Base-by-base conservation (phyloP, 2,329 filamentous ascomycete species). In the Paraphoma sp. region DNA sequence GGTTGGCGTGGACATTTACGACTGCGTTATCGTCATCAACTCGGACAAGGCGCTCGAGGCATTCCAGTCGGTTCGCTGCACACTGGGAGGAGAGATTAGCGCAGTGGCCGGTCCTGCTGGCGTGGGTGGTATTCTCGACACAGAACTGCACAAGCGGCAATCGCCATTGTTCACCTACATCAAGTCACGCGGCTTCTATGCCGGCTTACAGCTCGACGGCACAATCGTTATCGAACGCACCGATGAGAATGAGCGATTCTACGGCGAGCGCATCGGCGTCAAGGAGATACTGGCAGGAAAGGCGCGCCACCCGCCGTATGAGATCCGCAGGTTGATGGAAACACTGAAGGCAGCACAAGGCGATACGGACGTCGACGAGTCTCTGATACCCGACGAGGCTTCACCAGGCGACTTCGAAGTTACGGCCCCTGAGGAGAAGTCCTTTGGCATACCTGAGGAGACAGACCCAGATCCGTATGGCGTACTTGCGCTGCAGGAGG, bases 401-500 rank as follows among this genome's bases (percentile, higher is more conserved):
- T 86, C 92, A 0, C 94, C 94, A 0, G 89, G 89, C 50, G 94
- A 98, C 71, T 87, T 83, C 52, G 84, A 89, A 42, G 67, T 90
- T 5, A 76, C 78, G 51, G 63, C 66, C 71, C 63, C 68, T 70
- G 61, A 77, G n/a, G 79, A 77, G 7, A 77, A 82, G 30, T 79
- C 80, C 1, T 97, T 97, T 78, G 93, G 93, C 2, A 82, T 97
- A 14, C 93, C 92, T 0, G 87, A 89, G 60, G 78, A 81, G 3
- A 87, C 93, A 52, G 94, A 98, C 67, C 93, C 93, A 0, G 94
- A 98, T 73, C 94, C 94, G 0, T 98, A 91, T 71, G 94, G 94
- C 23, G 90, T 97, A 28, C 85, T 93, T 62, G 93, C 94, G 7
- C 80, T 98, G n/a, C 92, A 97, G 72, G 89, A 92, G 80, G 91